Evolutionary conservation across 164 flowering plant species (phyloP).

Genomic region (Aristolochia californica): DNA sequence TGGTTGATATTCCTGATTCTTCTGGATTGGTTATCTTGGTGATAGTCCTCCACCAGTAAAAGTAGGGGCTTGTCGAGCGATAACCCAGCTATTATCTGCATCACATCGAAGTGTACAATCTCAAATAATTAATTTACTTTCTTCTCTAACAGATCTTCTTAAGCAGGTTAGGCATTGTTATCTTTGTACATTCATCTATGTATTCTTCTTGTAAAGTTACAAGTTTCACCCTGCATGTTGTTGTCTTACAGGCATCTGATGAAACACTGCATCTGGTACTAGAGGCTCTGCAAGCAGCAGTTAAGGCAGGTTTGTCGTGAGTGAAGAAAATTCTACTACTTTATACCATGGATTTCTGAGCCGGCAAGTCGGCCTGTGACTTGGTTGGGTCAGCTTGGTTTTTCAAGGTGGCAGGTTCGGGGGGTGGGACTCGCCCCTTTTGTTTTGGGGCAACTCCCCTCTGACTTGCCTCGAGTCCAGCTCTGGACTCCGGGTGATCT

Average conservation of each 20-base stretch:
- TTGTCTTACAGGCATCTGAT: constrained; percentile 62
- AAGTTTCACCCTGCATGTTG: not conserved
- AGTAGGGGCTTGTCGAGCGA: constrained; percentile 89
- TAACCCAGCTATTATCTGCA: constrained; percentile 69
- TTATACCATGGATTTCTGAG: not conserved
- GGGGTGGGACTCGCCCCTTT: too few relatives aligned
- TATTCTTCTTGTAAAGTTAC: not conserved
- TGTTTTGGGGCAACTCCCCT: too few relatives aligned
- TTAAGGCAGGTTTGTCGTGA: constrained; percentile 48
- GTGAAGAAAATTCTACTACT: not conserved
- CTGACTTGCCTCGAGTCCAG: too few relatives aligned
- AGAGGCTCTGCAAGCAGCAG: constrained; percentile 75
- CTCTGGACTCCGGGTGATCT: too few relatives aligned
- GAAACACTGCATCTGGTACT: constrained; percentile 87
- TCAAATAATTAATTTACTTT: constrained; percentile 51
- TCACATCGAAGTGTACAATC: constrained; percentile 37
- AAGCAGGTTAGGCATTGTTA: constrained; percentile 40
- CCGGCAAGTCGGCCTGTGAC: too few relatives aligned
- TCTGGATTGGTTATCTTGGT: constrained; percentile 3
- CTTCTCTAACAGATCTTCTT: constrained; percentile 72
- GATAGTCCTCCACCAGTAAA: constrained; percentile 79
- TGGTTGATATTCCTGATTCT: too few relatives aligned
- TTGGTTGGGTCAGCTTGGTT: too few relatives aligned
- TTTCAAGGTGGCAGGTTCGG: too few relatives aligned
- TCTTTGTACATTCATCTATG: not conserved